Evolutionary conservation across 495 filamentous ascomycete genomes (phyloP).

Genomic region (Hamigera avellanea): DNA sequence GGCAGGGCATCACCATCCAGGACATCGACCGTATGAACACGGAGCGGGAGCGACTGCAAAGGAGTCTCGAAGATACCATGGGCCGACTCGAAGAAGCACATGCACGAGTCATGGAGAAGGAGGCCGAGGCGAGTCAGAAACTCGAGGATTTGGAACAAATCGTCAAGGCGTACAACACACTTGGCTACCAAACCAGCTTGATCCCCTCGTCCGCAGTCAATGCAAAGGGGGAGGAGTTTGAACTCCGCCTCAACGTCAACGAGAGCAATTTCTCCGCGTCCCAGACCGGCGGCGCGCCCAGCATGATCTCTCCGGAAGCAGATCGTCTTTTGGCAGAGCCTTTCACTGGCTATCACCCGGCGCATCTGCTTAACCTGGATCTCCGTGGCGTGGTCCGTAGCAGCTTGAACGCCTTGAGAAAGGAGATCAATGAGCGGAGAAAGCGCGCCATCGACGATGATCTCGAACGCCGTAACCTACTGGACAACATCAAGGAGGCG

Average conservation of each 20-base stretch:
- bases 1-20: constrained; percentile 84
- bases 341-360: constrained; percentile 76
- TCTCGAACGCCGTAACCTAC: constrained; percentile 79
- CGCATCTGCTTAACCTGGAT: constrained; percentile 77
- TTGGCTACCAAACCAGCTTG: constrained; percentile 85
- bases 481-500: constrained; percentile 86
- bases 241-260: constrained; percentile 66
- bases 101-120: constrained; percentile 68
- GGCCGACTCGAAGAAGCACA: constrained; percentile 72
- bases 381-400: constrained; percentile 70
- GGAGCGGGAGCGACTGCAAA: constrained; percentile 84
- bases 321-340: constrained; percentile 70
- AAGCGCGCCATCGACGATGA: constrained; percentile 73
- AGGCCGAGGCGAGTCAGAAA: constrained; percentile 66
- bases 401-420: constrained; percentile 64
- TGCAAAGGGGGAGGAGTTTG: constrained; percentile 72
- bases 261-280: constrained; percentile 67
- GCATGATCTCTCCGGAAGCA: constrained; percentile 35
- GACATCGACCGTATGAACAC: constrained; percentile 98
- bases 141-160: constrained; percentile 82
- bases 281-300: constrained; percentile 47
- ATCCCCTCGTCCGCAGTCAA: constrained; percentile 76
- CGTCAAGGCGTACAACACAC: constrained; percentile 80
- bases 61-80: constrained; percentile 62
- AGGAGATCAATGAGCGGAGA: constrained; percentile 79